phyloP scores from a whole-genome alignment of 1,284 basidiomycete genomes.

The Tilletia indica region DNA sequence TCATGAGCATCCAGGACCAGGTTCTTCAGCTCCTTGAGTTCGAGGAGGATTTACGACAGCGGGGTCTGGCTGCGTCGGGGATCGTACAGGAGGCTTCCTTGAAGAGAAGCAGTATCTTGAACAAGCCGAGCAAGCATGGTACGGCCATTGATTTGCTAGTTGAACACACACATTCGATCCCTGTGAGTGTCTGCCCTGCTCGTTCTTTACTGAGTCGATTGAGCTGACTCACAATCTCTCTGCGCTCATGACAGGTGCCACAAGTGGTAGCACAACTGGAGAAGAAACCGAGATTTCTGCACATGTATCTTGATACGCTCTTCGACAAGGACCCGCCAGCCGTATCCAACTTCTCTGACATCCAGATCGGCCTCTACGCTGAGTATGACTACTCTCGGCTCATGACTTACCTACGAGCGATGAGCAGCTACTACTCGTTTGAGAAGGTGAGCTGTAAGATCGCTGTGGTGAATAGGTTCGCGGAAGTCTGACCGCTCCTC shows the following conservation, averaged over 20 bases:
- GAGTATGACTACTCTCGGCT: conserved; percentile 76
- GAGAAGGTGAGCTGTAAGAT: conserved; percentile 65
- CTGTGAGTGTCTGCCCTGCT: conserved; percentile 62
- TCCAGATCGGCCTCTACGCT: conserved; percentile 78
- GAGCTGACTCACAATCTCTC: conserved; percentile 20
- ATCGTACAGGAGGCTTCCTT: not conserved
- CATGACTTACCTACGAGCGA: conserved; percentile 82
- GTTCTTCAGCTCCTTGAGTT: conserved; percentile 88
- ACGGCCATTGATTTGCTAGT: conserved; percentile 83
- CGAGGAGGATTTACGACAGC: conserved; percentile 70
- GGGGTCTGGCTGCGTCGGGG: not conserved
- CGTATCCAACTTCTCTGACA: conserved; percentile 61
- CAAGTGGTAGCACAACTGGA: conserved; percentile 85
- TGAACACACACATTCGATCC: conserved; percentile 92
- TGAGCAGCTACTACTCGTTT: conserved; percentile 83
- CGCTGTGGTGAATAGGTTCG: no score
- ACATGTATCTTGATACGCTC: conserved; percentile 87
- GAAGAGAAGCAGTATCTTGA: conserved; percentile 13
- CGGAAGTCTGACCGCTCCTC: conserved; percentile 9
- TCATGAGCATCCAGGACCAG: conserved; percentile 91
- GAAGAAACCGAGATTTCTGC: conserved; percentile 75
- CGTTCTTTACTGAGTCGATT: not conserved
- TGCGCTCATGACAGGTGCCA: conserved; percentile 64
- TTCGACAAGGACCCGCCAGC: conserved; percentile 82
- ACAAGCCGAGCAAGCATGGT: conserved; percentile 55